Conservation (phyloP, 305 asterid species). For the Rubia peregrina region DNA sequence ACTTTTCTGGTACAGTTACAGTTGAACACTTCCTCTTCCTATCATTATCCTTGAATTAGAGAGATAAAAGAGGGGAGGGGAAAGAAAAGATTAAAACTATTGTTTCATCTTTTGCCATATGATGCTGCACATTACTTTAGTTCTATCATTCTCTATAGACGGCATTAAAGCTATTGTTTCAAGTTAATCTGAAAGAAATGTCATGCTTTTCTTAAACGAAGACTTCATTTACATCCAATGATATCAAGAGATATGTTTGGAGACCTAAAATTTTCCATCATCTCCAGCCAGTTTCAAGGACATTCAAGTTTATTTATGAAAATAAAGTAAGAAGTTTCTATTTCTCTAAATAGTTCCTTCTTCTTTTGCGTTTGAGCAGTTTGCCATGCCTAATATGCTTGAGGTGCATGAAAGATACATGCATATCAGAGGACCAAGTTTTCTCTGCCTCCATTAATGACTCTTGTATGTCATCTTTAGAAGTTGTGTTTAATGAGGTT, state of each 20-base stretch:
- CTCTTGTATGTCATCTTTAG: slow-evolving; percentile 55
- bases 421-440: slow-evolving; percentile 69
- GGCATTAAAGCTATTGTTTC: not conserved
- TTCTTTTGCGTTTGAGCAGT: slow-evolving; percentile 29
- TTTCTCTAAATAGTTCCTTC: not conserved
- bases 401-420: slow-evolving; percentile 77
- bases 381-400: slow-evolving; percentile 83
- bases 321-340: not conserved
- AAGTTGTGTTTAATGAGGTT: not conserved
- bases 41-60: not conserved
- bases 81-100: not conserved
- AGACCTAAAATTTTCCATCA: not conserved
- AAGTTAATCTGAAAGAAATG: not conserved
- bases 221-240: not conserved
- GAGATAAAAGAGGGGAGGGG: not conserved
- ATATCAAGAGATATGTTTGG: not conserved
- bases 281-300: not conserved
- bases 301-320: not conserved
- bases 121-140: not conserved
- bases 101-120: not conserved
- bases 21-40: slow-evolving; percentile 8
- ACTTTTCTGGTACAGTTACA: slow-evolving; percentile 59
- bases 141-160: not conserved
- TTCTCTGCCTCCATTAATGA: slow-evolving; percentile 85
- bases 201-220: not conserved